phyloP scores from a whole-genome alignment of 345 rosid genomes.

The Brassica carinata region DNA sequence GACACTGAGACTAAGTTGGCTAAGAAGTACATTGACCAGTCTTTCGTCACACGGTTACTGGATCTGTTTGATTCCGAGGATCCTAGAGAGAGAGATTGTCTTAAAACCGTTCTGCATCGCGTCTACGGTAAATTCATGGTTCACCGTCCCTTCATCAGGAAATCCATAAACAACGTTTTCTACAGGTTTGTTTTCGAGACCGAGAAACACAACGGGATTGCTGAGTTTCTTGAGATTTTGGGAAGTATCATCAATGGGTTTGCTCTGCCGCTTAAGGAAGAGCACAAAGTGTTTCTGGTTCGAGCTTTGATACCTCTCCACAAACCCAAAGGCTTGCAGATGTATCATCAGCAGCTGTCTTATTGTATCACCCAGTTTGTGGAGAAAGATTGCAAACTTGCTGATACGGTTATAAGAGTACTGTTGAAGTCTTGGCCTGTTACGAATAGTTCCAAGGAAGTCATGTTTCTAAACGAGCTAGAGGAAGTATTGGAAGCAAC shows the following conservation, averaged over 20 bases:
- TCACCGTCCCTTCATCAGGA: slow-evolving; percentile 89
- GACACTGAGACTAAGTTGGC: slow-evolving; percentile 81
- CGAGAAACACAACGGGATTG: slow-evolving; percentile 87
- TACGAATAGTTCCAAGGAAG: slow-evolving; percentile 94
- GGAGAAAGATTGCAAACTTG: slow-evolving; percentile 89
- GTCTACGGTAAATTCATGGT: slow-evolving; percentile 94
- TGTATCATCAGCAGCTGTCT: slow-evolving; percentile 87
- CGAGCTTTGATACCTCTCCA: slow-evolving; percentile 76
- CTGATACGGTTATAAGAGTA: slow-evolving; percentile 73
- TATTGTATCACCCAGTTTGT: slow-evolving; percentile 87
- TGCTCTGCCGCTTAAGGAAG: slow-evolving; percentile 91
- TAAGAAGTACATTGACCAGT: slow-evolving; percentile 69
- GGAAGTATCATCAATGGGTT: slow-evolving; percentile 95
- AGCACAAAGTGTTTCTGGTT: slow-evolving; percentile 83
- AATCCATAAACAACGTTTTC: slow-evolving; percentile 78
- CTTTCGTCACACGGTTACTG: slow-evolving; percentile 61
- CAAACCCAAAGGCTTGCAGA: slow-evolving; percentile 78
- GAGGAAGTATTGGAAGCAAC: slow-evolving; percentile 91
- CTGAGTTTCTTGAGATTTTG: slow-evolving; percentile 83
- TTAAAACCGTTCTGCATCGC: slow-evolving; percentile 84
- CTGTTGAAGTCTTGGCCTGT: slow-evolving; percentile 89
- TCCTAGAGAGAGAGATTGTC: slow-evolving; percentile 89
- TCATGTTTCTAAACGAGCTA: slow-evolving; percentile 83
- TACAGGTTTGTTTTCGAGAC: slow-evolving; percentile 76
- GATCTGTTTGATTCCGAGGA: slow-evolving; percentile 93